Percentiles rank a stretch among this genome's conserved stretches.
These are phyloP conservation scores for Fusarium sp. DNA, from an alignment of 2,329 filamentous ascomycete species.

Conservation along the genomic window DNA sequence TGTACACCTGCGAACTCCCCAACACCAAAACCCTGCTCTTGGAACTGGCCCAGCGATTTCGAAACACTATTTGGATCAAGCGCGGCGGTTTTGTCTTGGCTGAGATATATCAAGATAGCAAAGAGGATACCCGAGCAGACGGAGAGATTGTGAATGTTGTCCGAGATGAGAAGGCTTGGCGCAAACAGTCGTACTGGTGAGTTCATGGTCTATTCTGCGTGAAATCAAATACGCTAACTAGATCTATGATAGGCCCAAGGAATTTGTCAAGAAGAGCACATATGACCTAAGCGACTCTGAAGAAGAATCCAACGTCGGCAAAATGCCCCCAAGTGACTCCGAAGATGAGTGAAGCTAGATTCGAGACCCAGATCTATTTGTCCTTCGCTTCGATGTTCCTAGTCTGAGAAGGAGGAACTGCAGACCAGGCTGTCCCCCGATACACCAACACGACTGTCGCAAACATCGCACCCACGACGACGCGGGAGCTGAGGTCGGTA, in stretches of 20 bases:
- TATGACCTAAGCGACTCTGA: constrained; percentile 75
- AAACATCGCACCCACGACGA: constrained; percentile 78
- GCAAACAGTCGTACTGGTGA: constrained; percentile 90
- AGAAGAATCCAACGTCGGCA: constrained; percentile 83
- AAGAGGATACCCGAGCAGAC: constrained; percentile 80
- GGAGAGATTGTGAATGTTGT: constrained; percentile 96
- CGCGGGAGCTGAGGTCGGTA: constrained; percentile 64
- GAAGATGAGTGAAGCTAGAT: constrained; percentile 64
- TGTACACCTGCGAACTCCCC: constrained; percentile 83
- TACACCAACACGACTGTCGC: constrained; percentile 73
- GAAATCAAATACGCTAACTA: constrained; percentile 28
- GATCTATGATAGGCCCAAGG: constrained; percentile 73
- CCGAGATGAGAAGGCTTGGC: constrained; percentile 90
- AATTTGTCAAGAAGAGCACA: constrained; percentile 79
- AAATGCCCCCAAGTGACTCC: constrained; percentile 85
- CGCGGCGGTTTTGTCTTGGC: constrained; percentile 88
- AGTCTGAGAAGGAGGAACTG: constrained; percentile 36
- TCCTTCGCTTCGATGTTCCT: constrained; percentile 45
- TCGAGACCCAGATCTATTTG: constrained; percentile 45
- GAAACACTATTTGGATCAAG: constrained; percentile 94
- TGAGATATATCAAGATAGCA: constrained; percentile 72
- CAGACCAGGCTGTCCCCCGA: constrained; percentile 64
- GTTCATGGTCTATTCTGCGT: not conserved
- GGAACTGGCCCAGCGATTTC: constrained; percentile 86
- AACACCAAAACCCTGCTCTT: constrained; percentile 74